Conservation (phyloP, 208 protist species). For the Leishmania aethiopica region DNA sequence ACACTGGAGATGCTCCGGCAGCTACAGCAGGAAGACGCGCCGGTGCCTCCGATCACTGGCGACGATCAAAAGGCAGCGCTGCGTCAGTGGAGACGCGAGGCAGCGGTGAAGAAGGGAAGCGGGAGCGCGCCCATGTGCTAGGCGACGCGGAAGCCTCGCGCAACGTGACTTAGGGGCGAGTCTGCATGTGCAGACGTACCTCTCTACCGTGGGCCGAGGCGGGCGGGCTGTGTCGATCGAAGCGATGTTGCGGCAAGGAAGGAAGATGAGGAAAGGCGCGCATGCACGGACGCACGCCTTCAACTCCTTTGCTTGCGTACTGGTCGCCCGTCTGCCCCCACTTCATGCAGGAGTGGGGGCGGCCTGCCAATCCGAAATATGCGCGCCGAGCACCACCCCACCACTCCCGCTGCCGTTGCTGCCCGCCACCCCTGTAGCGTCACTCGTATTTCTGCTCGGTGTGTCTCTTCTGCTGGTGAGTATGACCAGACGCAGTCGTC, state of each 20-base stretch:
- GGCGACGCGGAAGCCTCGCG: neutral
- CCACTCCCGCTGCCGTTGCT: neutral
- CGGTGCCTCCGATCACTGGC: conserved; percentile 2
- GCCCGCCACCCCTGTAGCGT: too few species aligned
- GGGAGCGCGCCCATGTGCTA: conserved; percentile 8
- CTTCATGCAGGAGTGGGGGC: neutral
- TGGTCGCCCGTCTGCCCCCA: neutral
- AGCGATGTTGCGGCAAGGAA: neutral
- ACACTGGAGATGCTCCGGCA: conserved; percentile 23
- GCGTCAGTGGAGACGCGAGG: conserved; percentile 40
- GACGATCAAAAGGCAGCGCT: conserved; percentile 31
- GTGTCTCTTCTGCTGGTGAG: too few species aligned
- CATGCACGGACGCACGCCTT: neutral
- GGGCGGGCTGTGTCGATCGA: neutral
- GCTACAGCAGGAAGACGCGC: conserved; percentile 17
- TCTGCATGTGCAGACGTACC: neutral
- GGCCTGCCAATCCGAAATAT: neutral
- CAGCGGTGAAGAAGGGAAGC: conserved; percentile 14
- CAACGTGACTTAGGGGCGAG: neutral
- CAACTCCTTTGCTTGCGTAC: neutral
- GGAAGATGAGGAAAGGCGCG: neutral
- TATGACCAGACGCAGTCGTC: too few species aligned
- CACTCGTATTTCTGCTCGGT: too few species aligned
- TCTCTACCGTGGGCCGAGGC: neutral
- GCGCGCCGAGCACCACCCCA: neutral